Percentiles rank a stretch among this genome's conserved stretches.
Conservation (phyloP, 352 stramenopile species). For the Phytophthora syringae region DNA sequence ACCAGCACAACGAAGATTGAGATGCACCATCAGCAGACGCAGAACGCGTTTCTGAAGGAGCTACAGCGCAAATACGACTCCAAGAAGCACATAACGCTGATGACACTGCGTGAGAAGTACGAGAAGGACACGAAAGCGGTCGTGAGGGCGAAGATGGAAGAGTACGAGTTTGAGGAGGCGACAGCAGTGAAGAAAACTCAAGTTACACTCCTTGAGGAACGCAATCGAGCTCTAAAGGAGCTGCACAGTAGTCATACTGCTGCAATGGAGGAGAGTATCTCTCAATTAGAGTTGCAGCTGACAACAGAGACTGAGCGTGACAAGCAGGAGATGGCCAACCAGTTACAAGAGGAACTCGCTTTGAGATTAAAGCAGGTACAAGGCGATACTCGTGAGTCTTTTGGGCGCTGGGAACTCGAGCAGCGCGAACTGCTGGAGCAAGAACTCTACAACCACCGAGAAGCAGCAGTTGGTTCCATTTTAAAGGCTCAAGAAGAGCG, state of each 20-base stretch:
- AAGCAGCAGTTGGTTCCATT: conserved; percentile 39
- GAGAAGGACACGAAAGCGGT: conserved; percentile 59
- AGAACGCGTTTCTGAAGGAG: conserved; percentile 50
- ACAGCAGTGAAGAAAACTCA: conserved; percentile 36
- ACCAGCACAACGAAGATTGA: conserved; percentile 31
- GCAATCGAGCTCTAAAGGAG: conserved; percentile 40
- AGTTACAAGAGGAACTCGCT: conserved; percentile 47
- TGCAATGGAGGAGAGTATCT: conserved; percentile 45
- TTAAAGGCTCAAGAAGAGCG: conserved; percentile 54
- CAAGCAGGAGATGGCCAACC: conserved; percentile 36
- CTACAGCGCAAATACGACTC: conserved; percentile 71
- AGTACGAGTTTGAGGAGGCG: conserved; percentile 52
- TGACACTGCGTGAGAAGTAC: conserved; percentile 53
- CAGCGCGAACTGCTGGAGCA: conserved; percentile 53
- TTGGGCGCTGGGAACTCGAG: conserved; percentile 52
- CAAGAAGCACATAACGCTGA: conserved; percentile 60
- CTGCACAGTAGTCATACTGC: conserved; percentile 44
- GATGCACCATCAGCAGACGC: conserved; percentile 43
- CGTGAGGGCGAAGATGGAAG: conserved; percentile 50
- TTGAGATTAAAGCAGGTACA: conserved; percentile 40
- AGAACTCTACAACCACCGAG: conserved; percentile 48
- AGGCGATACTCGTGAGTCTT: conserved; percentile 29
- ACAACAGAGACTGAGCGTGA: conserved; percentile 44
- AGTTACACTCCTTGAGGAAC: conserved; percentile 38
- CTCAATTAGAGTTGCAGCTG: conserved; percentile 46